These are phyloP conservation scores for Boletales sp. DNA, from an alignment of 768 basidiomycete species.

Conservation along the genomic window DNA sequence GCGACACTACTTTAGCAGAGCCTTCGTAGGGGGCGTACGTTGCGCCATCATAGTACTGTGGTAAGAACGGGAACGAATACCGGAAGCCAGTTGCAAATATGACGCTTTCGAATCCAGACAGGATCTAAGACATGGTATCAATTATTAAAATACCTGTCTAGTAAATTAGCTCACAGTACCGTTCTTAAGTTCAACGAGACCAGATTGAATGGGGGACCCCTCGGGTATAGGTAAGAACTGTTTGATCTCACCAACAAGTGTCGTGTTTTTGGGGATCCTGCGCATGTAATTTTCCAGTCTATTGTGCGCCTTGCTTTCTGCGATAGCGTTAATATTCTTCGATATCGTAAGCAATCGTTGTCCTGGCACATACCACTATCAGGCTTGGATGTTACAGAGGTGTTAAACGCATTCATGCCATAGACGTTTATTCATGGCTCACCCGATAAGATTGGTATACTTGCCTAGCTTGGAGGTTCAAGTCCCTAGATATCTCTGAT, in stretches of 20 bases:
- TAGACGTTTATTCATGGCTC: background rate
- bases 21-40: background rate
- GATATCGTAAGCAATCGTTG: no score
- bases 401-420: background rate
- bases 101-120: slow-evolving; percentile 10
- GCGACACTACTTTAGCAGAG: background rate
- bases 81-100: slow-evolving; percentile 12
- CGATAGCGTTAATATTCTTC: no score
- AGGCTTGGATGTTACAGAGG: background rate
- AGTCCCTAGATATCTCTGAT: slow-evolving; percentile 10
- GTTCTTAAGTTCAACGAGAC: slow-evolving; percentile 12
- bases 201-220: slow-evolving; percentile 11
- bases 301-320: background rate
- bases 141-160: background rate
- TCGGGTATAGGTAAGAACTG: slow-evolving; percentile 4
- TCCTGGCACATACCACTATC: background rate
- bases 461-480: slow-evolving; percentile 5
- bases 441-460: slow-evolving; percentile 15
- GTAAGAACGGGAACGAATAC: slow-evolving; percentile 15
- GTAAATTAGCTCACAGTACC: slow-evolving; percentile 4
- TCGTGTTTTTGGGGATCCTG: slow-evolving; percentile 10
- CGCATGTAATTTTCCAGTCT: background rate
- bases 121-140: background rate
- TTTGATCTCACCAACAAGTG: slow-evolving; percentile 12
- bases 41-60: slow-evolving; percentile 14